These are phyloP conservation scores for Sporothrix inflata DNA, from an alignment of 2,329 filamentous ascomycete species.

Conservation along the genomic window DNA sequence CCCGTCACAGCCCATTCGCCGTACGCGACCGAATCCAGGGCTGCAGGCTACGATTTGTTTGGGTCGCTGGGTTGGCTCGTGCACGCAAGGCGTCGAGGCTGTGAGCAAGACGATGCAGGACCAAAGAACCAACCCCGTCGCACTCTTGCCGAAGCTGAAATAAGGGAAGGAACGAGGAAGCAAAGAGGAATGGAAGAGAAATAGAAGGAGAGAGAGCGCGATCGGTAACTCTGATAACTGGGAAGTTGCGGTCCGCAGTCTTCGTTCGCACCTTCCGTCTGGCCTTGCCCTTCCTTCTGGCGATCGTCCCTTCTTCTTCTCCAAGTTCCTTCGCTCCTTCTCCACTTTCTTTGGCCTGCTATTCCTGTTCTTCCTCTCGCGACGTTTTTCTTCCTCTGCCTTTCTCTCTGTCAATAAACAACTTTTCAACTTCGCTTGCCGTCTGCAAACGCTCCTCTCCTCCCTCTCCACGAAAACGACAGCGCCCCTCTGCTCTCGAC, in stretches of 20 bases:
- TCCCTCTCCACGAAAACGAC: not conserved
- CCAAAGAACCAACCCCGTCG: not conserved
- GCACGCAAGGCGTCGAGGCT: slow-evolving; percentile 23
- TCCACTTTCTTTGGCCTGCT: slow-evolving; percentile 9
- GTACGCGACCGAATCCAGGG: not conserved
- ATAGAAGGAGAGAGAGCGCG: not conserved
- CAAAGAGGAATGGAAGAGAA: not conserved
- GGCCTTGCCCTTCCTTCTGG: not conserved
- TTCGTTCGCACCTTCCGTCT: not conserved
- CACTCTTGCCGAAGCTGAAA: not conserved
- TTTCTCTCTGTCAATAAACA: not conserved
- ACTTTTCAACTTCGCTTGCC: not conserved
- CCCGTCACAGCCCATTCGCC: not conserved
- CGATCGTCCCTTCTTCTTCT: slow-evolving; percentile 9
- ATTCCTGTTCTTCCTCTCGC: slow-evolving; percentile 8
- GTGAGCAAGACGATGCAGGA: slow-evolving; percentile 17
- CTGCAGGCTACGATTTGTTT: not conserved
- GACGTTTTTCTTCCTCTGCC: not conserved
- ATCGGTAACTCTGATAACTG: not conserved
- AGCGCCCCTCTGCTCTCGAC: not conserved
- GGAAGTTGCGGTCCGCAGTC: not conserved
- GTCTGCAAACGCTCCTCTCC: not conserved
- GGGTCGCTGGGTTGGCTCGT: slow-evolving; percentile 1
- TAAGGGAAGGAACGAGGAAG: not conserved
- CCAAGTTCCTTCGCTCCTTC: slow-evolving; percentile 4